These are phyloP conservation scores for Penicillium cataractarum DNA, from an alignment of 495 filamentous ascomycete species.

Conservation along the genomic window DNA sequence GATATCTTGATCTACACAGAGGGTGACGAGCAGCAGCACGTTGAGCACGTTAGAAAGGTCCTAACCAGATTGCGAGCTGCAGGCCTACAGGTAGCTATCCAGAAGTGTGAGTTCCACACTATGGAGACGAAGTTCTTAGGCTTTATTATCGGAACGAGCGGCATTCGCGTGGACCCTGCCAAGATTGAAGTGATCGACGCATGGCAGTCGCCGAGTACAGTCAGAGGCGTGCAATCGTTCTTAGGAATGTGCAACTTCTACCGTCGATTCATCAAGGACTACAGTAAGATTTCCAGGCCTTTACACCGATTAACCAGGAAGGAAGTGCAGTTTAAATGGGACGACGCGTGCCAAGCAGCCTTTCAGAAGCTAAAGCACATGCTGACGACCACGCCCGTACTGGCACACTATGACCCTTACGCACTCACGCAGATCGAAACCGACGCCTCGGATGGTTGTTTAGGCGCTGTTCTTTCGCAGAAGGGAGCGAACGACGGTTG, in stretches of 20 bases:
- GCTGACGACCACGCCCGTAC: constrained; percentile 12
- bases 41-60: background rate
- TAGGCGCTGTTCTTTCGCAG: constrained; percentile 16
- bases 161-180: constrained; percentile 24
- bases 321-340: background rate
- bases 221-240: constrained; percentile 25
- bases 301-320: constrained; percentile 9
- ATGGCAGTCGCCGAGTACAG: constrained; percentile 12
- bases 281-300: constrained; percentile 18
- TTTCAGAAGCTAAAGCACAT: constrained; percentile 18
- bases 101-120: constrained; percentile 36
- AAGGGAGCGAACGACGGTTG: constrained; percentile 8
- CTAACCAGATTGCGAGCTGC: background rate
- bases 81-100: constrained; percentile 9
- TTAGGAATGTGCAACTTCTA: constrained; percentile 40
- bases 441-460: constrained; percentile 18
- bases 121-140: constrained; percentile 18
- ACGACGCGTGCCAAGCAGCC: background rate
- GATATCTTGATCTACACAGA: constrained; percentile 10
- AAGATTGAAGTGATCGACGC: constrained; percentile 27
- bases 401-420: constrained; percentile 16
- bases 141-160: constrained; percentile 12
- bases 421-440: constrained; percentile 20
- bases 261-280: constrained; percentile 30
- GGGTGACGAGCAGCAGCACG: background rate